Base-by-base conservation (phyloP, 2,329 filamentous ascomycete genomes). In the Alternaria sp. region DNA sequence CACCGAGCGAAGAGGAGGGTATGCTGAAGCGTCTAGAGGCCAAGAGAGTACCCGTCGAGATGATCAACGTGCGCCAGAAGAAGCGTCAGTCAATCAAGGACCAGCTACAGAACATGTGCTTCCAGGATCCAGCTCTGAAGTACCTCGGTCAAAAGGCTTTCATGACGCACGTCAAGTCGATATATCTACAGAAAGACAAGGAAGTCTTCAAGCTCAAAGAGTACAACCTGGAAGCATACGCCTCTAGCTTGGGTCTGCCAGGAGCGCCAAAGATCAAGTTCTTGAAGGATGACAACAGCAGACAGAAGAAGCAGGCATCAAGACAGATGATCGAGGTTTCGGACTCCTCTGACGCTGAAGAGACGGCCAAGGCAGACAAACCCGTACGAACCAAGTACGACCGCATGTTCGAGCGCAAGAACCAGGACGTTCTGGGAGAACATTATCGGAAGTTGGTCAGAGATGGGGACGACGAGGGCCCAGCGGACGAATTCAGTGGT, bases 131-230 rank as follows among this genome's bases (percentile, higher is more conserved):
- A 0, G 92, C 97, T 68, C 83, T 98, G 70, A 98, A 98, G 75
- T 98, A 98, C 70, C 86, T 98, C 1, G 96, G 92, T 0, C 95
- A 98, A 76, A 99, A 98, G 79, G 94, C 96, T 0, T 99, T 99
- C 73, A 90, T 95, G 72, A 95, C 91, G 65, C 97, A 98, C 79
- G 89, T 91, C 12, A 89, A 92, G 64, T 96, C 94, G 2, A 82
- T 99, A 41, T 89, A 96, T 75, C 82, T 97, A 26, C 94, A 97
- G 79, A 94, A 91, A 72, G 94, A 97, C 77, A 97, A 97, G 81
- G 91, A 95, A 15, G 87, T 96, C 2, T 99, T 99, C 82, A 88
- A 96, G 64, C 84, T 99, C 33, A 89, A 92, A 65, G 87, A 92
- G 50, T 87, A 97, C 55, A 90, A 96, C 64, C 82, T 99, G 11